Evolutionary conservation across 768 basidiomycete genomes (phyloP).

Genomic region (Trametes gibbosa): DNA sequence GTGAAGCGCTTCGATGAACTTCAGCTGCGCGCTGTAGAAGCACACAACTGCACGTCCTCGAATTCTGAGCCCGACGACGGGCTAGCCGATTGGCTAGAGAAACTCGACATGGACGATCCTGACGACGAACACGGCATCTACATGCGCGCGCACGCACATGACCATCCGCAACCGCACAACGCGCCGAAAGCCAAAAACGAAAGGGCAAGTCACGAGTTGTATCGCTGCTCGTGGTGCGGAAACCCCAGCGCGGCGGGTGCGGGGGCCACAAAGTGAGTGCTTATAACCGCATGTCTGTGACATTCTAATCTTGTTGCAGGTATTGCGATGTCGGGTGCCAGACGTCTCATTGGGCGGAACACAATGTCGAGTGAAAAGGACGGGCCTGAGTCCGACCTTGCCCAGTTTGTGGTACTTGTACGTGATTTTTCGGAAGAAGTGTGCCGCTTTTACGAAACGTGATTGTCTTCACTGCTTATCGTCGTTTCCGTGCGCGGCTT

Average conservation of each 20-base stretch:
- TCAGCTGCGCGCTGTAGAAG: neutral
- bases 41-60: too few species aligned
- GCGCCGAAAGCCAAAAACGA: neutral
- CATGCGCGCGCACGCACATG: neutral
- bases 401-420: neutral
- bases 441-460: too few species aligned
- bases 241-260: constrained; percentile 57
- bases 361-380: constrained; percentile 31
- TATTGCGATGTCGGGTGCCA: constrained; percentile 46
- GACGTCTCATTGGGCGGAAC: constrained; percentile 35
- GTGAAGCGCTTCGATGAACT: constrained; percentile 5
- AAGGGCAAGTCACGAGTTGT: neutral
- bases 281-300: neutral
- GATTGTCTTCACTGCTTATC: too few species aligned
- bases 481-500: too few species aligned
- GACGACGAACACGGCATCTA: constrained; percentile 1
- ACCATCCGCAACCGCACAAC: neutral
- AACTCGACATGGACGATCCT: neutral
- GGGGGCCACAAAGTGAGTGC: constrained; percentile 37
- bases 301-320: constrained; percentile 23
- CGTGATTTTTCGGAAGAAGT: neutral
- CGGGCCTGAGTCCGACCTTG: neutral
- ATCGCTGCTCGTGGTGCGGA: constrained; percentile 58
- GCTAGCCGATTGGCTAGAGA: constrained; percentile 3
- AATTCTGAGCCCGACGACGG: neutral